Conservation (phyloP, 192 early-diverging fungal genomes). For the Martensiomyces pterosporus region DNA sequence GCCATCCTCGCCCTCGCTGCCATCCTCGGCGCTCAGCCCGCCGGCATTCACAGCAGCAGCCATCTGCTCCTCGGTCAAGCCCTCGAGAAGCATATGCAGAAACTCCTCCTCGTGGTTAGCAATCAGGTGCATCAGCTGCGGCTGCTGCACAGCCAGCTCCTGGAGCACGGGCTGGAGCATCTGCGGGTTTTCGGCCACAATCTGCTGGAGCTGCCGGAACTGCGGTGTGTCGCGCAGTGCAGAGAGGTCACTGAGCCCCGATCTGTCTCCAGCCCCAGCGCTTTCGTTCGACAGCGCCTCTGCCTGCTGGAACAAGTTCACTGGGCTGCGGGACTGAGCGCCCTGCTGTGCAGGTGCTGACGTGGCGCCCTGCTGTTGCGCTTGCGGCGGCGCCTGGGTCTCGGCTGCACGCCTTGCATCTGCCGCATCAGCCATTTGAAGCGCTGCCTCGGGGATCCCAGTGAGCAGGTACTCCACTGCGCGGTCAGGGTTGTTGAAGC, state of each 20-base stretch:
- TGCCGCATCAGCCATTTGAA: constrained; percentile 34
- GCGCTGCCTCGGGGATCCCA: constrained; percentile 50
- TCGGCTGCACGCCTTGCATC: constrained; percentile 16
- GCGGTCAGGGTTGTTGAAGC: constrained; percentile 95
- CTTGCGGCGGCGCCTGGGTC: constrained; percentile 5
- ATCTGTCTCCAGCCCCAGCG: constrained; percentile 29
- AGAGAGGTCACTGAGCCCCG: constrained; percentile 18
- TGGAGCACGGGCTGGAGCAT: constrained; percentile 81
- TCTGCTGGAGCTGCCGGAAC: constrained; percentile 86
- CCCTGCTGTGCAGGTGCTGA: constrained; percentile 7
- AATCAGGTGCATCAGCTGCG: constrained; percentile 76
- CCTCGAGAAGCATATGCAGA: constrained; percentile 61
- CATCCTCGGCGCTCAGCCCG: constrained; percentile 33
- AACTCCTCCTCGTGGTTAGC: constrained; percentile 75
- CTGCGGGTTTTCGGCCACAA: constrained; percentile 81
- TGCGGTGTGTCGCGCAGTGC: constrained; percentile 73
- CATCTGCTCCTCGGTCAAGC: constrained; percentile 38
- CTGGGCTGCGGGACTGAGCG: constrained; percentile 10
- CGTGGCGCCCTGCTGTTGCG: constrained; percentile 9
- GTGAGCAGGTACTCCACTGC: constrained; percentile 94
- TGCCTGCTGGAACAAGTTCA: constrained; percentile 61
- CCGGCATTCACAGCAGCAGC: constrained; percentile 21
- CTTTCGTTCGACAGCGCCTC: constrained; percentile 14
- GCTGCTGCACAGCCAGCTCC: constrained; percentile 80
- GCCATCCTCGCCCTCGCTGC: constrained; percentile 45